A percentile compares a stretch with the other conserved stretches of the same genome.
Conservation (phyloP, 495 filamentous ascomycete species). For the Cairneyella variabilis region DNA sequence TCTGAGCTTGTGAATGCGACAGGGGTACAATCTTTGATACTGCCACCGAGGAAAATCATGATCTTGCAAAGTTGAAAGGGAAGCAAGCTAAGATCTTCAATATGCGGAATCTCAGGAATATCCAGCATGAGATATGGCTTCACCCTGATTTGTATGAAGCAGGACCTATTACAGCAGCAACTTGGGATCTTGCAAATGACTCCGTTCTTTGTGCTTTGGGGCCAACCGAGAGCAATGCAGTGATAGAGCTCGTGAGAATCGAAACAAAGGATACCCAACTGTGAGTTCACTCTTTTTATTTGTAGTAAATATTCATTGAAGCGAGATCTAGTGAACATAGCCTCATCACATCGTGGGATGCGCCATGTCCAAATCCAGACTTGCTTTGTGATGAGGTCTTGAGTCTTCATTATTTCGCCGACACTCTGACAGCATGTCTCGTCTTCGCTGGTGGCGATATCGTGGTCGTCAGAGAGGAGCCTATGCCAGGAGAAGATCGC, state of each 20-base stretch:
- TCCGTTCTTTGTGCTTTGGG: conserved; percentile 72
- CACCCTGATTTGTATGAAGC: conserved; percentile 42
- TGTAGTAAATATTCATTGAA: conserved; percentile 5
- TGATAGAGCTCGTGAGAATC: conserved; percentile 64
- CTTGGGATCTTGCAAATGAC: conserved; percentile 74
- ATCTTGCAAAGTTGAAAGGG: conserved; percentile 4
- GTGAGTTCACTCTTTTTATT: neutral
- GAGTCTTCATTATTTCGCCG: conserved; percentile 78
- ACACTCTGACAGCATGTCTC: conserved; percentile 70
- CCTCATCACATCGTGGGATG: conserved; percentile 83
- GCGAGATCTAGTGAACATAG: conserved; percentile 29
- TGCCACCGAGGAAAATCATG: conserved; percentile 4
- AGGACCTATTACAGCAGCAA: conserved; percentile 60
- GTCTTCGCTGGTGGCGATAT: conserved; percentile 91
- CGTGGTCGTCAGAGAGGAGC: conserved; percentile 73
- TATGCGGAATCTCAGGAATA: conserved; percentile 80
- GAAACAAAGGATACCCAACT: conserved; percentile 29
- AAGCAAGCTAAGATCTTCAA: conserved; percentile 20
- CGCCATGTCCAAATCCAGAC: conserved; percentile 64
- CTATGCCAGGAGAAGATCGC: conserved; percentile 62
- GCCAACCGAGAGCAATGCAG: conserved; percentile 54
- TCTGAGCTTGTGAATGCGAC: conserved; percentile 14
- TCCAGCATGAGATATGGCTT: conserved; percentile 58
- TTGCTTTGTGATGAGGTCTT: conserved; percentile 67
- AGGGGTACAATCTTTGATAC: neutral